A percentile compares a stretch with the other conserved stretches of the same genome.
These are phyloP conservation scores for Podaxis mareebaensis DNA, from an alignment of 768 basidiomycete species.

Conservation along the genomic window DNA sequence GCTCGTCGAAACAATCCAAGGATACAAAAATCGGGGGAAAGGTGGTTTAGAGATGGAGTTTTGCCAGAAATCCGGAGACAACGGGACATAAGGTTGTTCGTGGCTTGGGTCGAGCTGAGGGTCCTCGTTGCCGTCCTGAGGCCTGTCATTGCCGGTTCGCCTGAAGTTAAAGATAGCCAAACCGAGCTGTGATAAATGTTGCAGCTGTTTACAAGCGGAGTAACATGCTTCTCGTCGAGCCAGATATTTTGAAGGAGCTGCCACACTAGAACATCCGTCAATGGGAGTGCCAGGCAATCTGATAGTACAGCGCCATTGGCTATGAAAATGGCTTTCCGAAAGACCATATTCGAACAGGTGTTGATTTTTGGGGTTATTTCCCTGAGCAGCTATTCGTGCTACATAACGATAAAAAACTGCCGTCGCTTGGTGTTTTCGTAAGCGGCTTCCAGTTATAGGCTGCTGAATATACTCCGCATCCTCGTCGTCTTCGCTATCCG, in stretches of 20 bases:
- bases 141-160: conserved; percentile 20
- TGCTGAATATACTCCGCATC: conserved; percentile 39
- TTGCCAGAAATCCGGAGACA: conserved; percentile 13
- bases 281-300: conserved; percentile 44
- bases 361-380: conserved; percentile 20
- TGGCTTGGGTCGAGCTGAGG: conserved; percentile 47
- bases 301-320: conserved; percentile 48
- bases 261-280: conserved; percentile 42
- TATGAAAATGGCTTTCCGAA: conserved; percentile 25
- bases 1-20: neutral
- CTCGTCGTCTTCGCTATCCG: conserved; percentile 52
- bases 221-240: conserved; percentile 65
- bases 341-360: conserved; percentile 41
- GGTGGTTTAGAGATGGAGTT: conserved; percentile 1
- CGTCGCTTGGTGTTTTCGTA: conserved; percentile 60
- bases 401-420: conserved; percentile 56
- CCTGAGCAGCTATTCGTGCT: conserved; percentile 22
- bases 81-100: conserved; percentile 35
- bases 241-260: conserved; percentile 45
- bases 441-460: conserved; percentile 58
- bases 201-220: conserved; percentile 52
- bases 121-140: neutral
- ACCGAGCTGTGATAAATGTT: conserved; percentile 51
- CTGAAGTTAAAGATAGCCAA: conserved; percentile 20
- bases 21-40: conserved; percentile 10